Evolutionary conservation across 1,284 basidiomycete species (phyloP), one percentile per base, ranked within the genome.

Genomic region (Leccinum subspadiceum): DNA sequence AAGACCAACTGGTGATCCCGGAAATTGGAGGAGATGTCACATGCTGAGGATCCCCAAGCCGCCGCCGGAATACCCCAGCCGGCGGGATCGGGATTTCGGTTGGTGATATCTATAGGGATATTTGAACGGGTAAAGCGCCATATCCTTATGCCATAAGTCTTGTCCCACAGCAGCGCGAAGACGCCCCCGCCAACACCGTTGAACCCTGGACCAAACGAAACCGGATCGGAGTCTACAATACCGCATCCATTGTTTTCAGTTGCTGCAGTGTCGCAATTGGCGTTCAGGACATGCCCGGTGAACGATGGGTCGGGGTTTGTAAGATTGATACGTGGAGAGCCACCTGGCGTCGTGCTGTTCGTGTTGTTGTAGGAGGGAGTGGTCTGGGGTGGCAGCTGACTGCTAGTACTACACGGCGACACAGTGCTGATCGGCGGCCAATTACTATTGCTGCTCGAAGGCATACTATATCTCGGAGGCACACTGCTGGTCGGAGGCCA

Each of bases 151-250:
- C 89, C 92, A 5, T 72, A 0, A 3, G 29, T 70, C 24, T 68
- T 67, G 65, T 89, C 81, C 86, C 90, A 90, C 35, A 85, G 73
- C 73, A 89, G 85, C 0, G 85, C 92, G 66, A 80, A 92, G 22
- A 93, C 89, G 17, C 92, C 93, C 12, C 93, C 93, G 2, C 78
- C 79, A 13, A 66, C 64, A 12, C 0, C 5, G 74, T 94, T 93
- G 79, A 94, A 92, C 6, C 77, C 79, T 54, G 81, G 74, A 1
- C 91, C 92, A 66, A 85, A 95, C 2, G 84, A 84, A 13, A 69
- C 68, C 9, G 60, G 9, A 15, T 37, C 33, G 5, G 70, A 71
- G 64, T 78, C 71, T 22, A 61, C 66, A 50, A 89, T 75, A 1
- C 75, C 75, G 73, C 89, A 92, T 15, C 81, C 82, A 5, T 72